phyloP scores from a whole-genome alignment of 176 grass and related monocot genomes.

The Triticum aestivum region IWGSC_CS_RefSeq_v2.1 NC_057809.1:597673493-597673992 shows the following conservation, averaged over 20 bases:
- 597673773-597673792: background rate
- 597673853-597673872: background rate
- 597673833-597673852: background rate
- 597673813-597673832: background rate
- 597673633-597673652: background rate
- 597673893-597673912: conserved; percentile 20
- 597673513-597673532: background rate
- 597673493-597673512: background rate
- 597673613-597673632: background rate
- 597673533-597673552: background rate
- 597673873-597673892: background rate
- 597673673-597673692: background rate
- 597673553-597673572: background rate
- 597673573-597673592: background rate
- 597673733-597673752: background rate
- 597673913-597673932: conserved; percentile 75
- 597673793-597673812: background rate
- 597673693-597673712: background rate
- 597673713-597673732: background rate
- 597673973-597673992: conserved; percentile 97
- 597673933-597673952: conserved; percentile 91
- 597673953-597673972: conserved; percentile 98
- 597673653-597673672: background rate
- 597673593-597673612: background rate
- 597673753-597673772: background rate